Conservation (phyloP, 2,329 filamentous ascomycete species). For the Fusarium papillatum region DNA sequence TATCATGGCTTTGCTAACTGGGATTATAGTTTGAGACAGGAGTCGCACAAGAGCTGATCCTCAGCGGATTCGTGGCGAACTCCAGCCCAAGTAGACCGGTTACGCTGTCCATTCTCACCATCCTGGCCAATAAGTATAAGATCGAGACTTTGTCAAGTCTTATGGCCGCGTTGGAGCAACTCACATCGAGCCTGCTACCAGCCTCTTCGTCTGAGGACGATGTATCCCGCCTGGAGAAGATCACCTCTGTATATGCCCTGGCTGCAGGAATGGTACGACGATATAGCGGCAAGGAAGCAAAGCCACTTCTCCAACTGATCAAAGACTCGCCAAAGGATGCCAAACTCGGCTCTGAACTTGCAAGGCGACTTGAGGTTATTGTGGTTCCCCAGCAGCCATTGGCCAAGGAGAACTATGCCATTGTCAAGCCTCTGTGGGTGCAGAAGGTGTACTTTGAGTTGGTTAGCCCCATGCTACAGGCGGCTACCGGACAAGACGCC, state of each 20-base stretch:
- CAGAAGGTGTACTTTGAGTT: constrained; percentile 65
- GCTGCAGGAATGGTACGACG: constrained; percentile 54
- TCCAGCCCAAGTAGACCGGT: constrained; percentile 42
- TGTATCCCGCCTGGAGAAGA: constrained; percentile 40
- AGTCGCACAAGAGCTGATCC: constrained; percentile 52
- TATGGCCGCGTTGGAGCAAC: constrained; percentile 44
- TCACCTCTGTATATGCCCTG: constrained; percentile 52
- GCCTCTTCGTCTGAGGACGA: constrained; percentile 19
- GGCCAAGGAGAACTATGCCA: constrained; percentile 56
- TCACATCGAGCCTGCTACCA: constrained; percentile 36
- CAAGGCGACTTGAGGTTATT: constrained; percentile 57
- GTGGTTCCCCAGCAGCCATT: constrained; percentile 56
- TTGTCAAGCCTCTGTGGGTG: constrained; percentile 60
- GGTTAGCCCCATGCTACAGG: constrained; percentile 58
- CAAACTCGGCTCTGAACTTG: constrained; percentile 54
- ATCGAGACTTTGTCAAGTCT: constrained; percentile 49
- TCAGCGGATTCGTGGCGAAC: constrained; percentile 41
- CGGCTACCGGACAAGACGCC: constrained; percentile 52
- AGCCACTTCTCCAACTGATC: constrained; percentile 51
- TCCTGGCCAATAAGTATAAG: constrained; percentile 61
- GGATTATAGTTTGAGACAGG: constrained; percentile 51
- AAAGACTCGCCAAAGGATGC: constrained; percentile 50
- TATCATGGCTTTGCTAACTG: constrained; percentile 25
- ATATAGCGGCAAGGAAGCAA: constrained; percentile 52
- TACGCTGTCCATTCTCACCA: constrained; percentile 53